phyloP scores from a whole-genome alignment of 2,329 filamentous ascomycete species.

The Xylaria sp. region DNA sequence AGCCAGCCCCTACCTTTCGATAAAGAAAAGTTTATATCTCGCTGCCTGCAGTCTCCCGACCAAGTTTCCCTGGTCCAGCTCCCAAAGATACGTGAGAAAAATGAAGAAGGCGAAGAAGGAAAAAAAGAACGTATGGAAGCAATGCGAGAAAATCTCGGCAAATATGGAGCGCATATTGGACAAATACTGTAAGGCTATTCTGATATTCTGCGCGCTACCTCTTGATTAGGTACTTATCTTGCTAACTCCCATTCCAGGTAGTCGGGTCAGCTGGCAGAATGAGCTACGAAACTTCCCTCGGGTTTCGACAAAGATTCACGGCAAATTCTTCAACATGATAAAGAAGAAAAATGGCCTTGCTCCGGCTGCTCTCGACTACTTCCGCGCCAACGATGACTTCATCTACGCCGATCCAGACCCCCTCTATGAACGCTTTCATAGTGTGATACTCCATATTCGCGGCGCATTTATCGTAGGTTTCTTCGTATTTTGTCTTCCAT shows the following conservation, averaged over 20 bases:
- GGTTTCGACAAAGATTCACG: conserved; percentile 7
- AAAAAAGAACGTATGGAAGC: conserved; percentile 15
- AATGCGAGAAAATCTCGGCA: conserved; percentile 15
- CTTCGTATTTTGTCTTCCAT: background rate
- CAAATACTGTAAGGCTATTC: conserved; percentile 10
- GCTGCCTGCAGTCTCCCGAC: conserved; percentile 23
- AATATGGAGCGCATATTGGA: conserved; percentile 18
- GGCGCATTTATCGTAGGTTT: conserved; percentile 7
- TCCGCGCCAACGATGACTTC: conserved; percentile 24
- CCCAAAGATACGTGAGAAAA: background rate
- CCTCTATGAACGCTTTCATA: conserved; percentile 19
- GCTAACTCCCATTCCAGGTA: conserved; percentile 6
- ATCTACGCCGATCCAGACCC: conserved; percentile 27
- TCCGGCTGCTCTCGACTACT: conserved; percentile 21
- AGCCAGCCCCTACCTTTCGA: conserved; percentile 21
- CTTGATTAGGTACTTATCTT: background rate
- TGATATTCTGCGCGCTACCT: no score
- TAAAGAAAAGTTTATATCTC: conserved; percentile 21
- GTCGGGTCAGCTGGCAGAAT: conserved; percentile 3
- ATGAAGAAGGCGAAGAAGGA: conserved; percentile 15
- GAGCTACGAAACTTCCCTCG: conserved; percentile 22
- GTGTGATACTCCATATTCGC: conserved; percentile 6
- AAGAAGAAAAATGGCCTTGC: conserved; percentile 9
- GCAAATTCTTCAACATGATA: conserved; percentile 9
- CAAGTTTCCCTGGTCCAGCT: conserved; percentile 17